A percentile compares a stretch with the other conserved stretches of the same genome.
phyloP scores from a whole-genome alignment of 306 rosid genomes.

The Malus asiatica region DNA sequence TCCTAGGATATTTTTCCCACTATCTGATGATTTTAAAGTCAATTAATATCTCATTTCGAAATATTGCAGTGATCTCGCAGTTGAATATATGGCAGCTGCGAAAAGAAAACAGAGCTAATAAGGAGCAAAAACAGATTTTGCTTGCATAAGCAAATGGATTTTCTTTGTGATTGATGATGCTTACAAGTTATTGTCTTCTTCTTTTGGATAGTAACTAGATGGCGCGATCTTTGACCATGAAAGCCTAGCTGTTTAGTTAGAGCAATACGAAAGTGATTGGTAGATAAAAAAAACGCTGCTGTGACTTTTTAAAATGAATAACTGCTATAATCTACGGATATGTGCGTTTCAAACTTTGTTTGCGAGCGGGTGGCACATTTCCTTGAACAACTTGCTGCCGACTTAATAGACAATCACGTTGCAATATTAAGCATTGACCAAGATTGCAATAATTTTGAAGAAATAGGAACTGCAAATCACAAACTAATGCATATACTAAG shows the following conservation, averaged over 20 bases:
- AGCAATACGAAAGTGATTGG: neutral
- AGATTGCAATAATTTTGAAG: too few relatives aligned
- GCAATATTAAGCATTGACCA: too few relatives aligned
- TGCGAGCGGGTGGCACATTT: too few relatives aligned
- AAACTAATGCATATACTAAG: too few relatives aligned
- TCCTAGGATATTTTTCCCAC: neutral
- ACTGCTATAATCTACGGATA: too few relatives aligned
- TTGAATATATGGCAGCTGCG: neutral
- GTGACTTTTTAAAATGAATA: too few relatives aligned
- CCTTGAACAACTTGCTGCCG: too few relatives aligned
- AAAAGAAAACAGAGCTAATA: neutral
- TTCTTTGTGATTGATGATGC: neutral
- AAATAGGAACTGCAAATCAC: too few relatives aligned
- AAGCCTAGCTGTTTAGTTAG: neutral
- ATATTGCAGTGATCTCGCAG: neutral
- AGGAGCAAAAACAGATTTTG: neutral
- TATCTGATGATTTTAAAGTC: neutral
- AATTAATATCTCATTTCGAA: neutral
- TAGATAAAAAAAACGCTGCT: neutral
- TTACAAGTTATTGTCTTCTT: neutral
- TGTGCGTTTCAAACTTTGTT: too few relatives aligned
- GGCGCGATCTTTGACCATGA: neutral
- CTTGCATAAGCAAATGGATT: neutral
- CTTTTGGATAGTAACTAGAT: neutral
- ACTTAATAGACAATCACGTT: too few relatives aligned